A percentile compares a stretch with the other conserved stretches of the same genome.
Evolutionary conservation across 352 stramenopile species (phyloP).

Genomic region (Phytophthora hibernalis): DNA sequence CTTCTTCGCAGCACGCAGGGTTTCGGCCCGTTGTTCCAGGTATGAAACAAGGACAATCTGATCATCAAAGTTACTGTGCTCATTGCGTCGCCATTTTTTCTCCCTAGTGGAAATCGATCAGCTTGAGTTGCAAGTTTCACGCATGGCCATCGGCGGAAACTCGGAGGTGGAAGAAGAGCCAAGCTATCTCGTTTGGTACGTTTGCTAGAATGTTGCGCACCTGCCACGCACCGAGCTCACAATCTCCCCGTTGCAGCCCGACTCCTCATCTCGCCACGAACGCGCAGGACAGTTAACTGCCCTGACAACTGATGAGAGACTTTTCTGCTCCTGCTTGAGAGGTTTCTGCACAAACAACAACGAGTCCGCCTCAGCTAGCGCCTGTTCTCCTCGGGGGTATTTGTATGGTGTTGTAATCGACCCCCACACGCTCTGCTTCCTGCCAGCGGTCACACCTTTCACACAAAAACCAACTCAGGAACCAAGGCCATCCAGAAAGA

Average conservation of each 20-base stretch:
- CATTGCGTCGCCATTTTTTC: conserved; percentile 7
- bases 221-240: conserved; percentile 2
- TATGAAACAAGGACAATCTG: conserved; percentile 22
- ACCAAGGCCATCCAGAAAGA: conserved; percentile 14
- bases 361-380: conserved; percentile 2
- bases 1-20: conserved; percentile 66
- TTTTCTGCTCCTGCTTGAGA: conserved; percentile 12
- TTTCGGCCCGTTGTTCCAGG: conserved; percentile 81
- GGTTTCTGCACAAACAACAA: conserved; percentile 33
- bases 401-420: conserved; percentile 49
- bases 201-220: neutral
- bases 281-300: conserved; percentile 26
- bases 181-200: conserved; percentile 48
- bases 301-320: conserved; percentile 27
- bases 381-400: conserved; percentile 34
- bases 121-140: conserved; percentile 38
- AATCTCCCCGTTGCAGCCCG: conserved; percentile 23
- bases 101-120: conserved; percentile 41
- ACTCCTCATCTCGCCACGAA: conserved; percentile 42
- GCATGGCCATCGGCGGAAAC: conserved; percentile 44
- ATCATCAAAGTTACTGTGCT: neutral
- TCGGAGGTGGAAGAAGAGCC: conserved; percentile 40
- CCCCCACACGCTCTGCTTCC: conserved; percentile 32
- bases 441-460: conserved; percentile 11
- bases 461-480: conserved; percentile 15